Conservation (phyloP, 2,329 filamentous ascomycete species). For the Fusarium algeriense region DNA sequence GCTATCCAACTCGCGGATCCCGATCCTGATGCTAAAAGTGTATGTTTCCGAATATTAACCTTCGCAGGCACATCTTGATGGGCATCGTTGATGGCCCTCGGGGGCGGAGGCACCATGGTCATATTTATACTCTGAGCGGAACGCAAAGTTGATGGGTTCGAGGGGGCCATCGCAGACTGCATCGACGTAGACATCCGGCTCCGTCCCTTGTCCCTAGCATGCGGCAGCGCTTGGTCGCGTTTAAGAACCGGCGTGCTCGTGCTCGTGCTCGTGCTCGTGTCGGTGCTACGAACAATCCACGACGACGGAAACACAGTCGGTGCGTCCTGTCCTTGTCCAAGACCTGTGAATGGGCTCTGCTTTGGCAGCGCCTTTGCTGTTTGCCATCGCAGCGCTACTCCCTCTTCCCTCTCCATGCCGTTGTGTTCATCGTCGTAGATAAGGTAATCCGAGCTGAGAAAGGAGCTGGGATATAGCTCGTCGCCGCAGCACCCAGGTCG, state of each 20-base stretch:
- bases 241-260: not conserved
- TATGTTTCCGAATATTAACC: not conserved
- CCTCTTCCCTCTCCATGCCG: not conserved
- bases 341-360: not conserved
- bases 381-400: not conserved
- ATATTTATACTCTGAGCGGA: not conserved
- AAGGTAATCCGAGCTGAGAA: not conserved
- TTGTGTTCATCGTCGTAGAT: not conserved
- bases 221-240: not conserved
- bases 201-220: not conserved
- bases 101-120: not conserved
- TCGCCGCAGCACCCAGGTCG: not conserved
- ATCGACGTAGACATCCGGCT: not conserved
- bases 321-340: not conserved
- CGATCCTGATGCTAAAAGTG: not conserved
- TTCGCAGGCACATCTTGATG: not conserved
- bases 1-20: not conserved
- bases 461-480: not conserved
- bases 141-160: not conserved
- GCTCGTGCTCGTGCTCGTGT: not conserved
- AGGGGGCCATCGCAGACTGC: not conserved
- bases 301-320: not conserved
- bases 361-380: not conserved
- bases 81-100: not conserved
- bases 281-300: not conserved